Base-by-base conservation (phyloP, 148 eudicot genomes). In the Camellia granthamiana region DNA sequence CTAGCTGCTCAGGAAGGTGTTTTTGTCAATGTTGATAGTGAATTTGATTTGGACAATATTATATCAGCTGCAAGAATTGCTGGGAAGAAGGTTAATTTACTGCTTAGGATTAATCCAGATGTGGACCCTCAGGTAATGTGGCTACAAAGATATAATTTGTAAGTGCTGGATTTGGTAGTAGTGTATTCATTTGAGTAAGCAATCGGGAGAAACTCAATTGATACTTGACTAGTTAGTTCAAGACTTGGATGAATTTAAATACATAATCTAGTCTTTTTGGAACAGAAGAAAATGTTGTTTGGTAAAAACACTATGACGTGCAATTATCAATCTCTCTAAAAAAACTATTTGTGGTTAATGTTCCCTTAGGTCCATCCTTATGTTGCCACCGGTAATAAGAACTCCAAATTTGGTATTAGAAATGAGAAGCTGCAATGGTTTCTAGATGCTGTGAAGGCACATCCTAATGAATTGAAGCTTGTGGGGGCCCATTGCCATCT, bases 361-460 rank as follows among this genome's bases (percentile, higher is more conserved):
- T 51, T 68, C 15, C 51, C 15, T 8, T 72, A 82, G 81, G 84
- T 93, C 49, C 99, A 93, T 84, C 89, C 99, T 61, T 96, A 93
- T 84, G 99, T 91, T 89, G 94, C 99, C 78, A 93, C 97, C 58
- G 99, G 98, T 64, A 93, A 93, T 68, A 96, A 93, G 83, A 93
- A 84, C 88, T 93, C 97, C 78, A 95, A 95, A 72, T 95, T 93
- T 79, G 97, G 99, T 42, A 95, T 93, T 44, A 90, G 94, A 88
- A 95, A 95, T 77, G 99, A 96, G 92, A 93, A 94, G 81, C 84
- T 96, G 77, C 98, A 92, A 65, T 96, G 99, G 98, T 93, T 96
- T 89, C 81, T 93, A 60, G 98, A 96, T 86, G 95, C 98, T 76
- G 94, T 93, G 81, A 96, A 93, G 87, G 94, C 99, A 56, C 95